These are phyloP conservation scores for Penicillium sp. DNA, from an alignment of 2,329 filamentous ascomycete species.

Conservation along the genomic window DNA sequence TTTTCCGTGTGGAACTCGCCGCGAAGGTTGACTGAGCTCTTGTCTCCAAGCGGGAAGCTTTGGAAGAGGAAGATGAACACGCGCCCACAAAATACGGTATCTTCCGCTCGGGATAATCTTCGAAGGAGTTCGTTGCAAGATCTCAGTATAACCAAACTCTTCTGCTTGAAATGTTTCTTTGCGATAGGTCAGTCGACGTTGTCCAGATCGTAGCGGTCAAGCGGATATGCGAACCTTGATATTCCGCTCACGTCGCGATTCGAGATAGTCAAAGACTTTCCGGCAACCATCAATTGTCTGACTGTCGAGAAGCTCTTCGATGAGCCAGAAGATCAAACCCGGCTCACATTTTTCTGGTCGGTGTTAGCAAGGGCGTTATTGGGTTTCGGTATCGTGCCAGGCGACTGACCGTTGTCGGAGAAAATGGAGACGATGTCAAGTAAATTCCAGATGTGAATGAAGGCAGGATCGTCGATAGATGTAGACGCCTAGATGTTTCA, in stretches of 20 bases:
- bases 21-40: conserved; percentile 92
- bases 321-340: conserved; percentile 79
- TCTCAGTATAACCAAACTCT: conserved; percentile 83
- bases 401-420: conserved; percentile 70
- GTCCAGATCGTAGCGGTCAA: neutral
- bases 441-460: conserved; percentile 86
- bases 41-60: conserved; percentile 92
- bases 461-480: conserved; percentile 71
- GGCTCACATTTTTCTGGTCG: conserved; percentile 63
- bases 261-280: conserved; percentile 89
- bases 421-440: conserved; percentile 87
- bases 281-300: conserved; percentile 91
- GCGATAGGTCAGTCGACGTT: conserved; percentile 11
- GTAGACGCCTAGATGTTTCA: conserved; percentile 59
- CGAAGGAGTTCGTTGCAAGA: conserved; percentile 94
- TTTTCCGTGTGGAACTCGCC: conserved; percentile 97
- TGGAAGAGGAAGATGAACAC: conserved; percentile 99
- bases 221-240: conserved; percentile 58
- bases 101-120: conserved; percentile 88
- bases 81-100: conserved; percentile 93
- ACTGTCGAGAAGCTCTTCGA: conserved; percentile 93
- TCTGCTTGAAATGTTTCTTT: conserved; percentile 70
- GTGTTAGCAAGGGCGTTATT: conserved; percentile 21
- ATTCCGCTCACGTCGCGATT: conserved; percentile 85
- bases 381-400: neutral